Conservation (phyloP, 306 rosid genomes). For the Citrullus amarus region DNA sequence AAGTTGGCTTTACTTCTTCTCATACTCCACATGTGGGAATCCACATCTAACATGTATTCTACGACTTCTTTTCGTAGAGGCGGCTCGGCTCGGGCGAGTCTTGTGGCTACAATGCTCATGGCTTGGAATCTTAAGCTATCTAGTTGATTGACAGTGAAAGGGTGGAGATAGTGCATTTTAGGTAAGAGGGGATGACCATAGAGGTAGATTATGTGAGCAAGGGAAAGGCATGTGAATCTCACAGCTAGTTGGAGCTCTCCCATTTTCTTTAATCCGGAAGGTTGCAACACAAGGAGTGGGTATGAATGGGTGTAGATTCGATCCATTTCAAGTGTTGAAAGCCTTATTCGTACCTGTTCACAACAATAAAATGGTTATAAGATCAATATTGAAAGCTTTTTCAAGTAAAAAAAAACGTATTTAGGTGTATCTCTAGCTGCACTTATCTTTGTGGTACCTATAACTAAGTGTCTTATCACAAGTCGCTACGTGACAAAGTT, state of each 20-base stretch:
- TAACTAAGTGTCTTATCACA: no score
- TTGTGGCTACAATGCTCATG: constrained; percentile 53
- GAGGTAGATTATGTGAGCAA: constrained; percentile 58
- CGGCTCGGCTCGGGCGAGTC: constrained; percentile 75
- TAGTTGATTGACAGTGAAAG: constrained; percentile 72
- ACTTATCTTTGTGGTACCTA: no score
- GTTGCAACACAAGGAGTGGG: constrained; percentile 48
- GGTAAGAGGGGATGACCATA: constrained; percentile 61
- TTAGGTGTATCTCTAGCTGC: no score
- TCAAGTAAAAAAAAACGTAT: no score
- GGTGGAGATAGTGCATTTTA: constrained; percentile 77
- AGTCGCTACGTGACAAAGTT: no score
- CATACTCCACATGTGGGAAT: constrained; percentile 84
- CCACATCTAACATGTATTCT: constrained; percentile 80
- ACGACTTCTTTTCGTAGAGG: constrained; percentile 70
- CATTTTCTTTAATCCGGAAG: constrained; percentile 63
- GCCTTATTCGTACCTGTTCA: constrained; percentile 35
- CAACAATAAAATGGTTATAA: not conserved
- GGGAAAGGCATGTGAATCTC: constrained; percentile 60
- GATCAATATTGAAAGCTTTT: not conserved
- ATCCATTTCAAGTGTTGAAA: constrained; percentile 76
- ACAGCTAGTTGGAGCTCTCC: constrained; percentile 71
- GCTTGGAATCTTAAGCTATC: constrained; percentile 66
- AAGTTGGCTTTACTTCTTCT: constrained; percentile 81
- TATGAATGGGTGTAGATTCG: constrained; percentile 62